Evolutionary conservation across 2,329 filamentous ascomycete genomes (phyloP).

Genomic region (Daldinia sp.): DNA sequence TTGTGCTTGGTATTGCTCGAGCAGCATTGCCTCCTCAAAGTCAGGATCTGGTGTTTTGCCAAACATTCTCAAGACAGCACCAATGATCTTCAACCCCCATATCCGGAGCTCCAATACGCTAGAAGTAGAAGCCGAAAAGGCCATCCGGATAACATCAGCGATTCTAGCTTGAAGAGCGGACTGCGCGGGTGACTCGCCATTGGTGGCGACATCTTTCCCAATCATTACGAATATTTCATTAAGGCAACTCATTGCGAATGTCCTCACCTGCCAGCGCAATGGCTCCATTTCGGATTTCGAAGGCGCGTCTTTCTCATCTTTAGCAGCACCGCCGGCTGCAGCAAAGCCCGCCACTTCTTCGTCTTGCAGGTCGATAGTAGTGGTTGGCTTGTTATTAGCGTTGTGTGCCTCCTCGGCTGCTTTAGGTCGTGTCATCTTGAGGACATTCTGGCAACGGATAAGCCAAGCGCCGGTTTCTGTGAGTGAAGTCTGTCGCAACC

Average conservation of each 20-base stretch:
- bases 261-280: conserved; percentile 92
- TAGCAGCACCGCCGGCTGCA: conserved; percentile 67
- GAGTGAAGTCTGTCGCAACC: conserved; percentile 89
- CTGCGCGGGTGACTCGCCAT: conserved; percentile 81
- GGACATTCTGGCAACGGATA: conserved; percentile 83
- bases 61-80: conserved; percentile 93
- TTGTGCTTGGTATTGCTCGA: conserved; percentile 98
- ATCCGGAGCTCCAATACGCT: conserved; percentile 89
- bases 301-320: conserved; percentile 59
- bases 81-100: conserved; percentile 92
- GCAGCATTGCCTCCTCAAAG: conserved; percentile 93
- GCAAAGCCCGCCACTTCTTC: conserved; percentile 98
- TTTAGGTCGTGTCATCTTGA: conserved; percentile 85
- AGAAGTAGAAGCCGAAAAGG: conserved; percentile 95
- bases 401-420: conserved; percentile 60
- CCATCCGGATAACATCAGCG: conserved; percentile 93
- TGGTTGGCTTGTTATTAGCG: conserved; percentile 56
- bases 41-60: conserved; percentile 95
- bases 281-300: conserved; percentile 78
- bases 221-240: conserved; percentile 83
- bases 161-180: conserved; percentile 81
- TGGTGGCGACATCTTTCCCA: conserved; percentile 78
- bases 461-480: conserved; percentile 86
- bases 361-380: conserved; percentile 83
- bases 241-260: conserved; percentile 90